Evolutionary conservation across 441 rosid species (phyloP).

Genomic region (Kokia cookei): DNA sequence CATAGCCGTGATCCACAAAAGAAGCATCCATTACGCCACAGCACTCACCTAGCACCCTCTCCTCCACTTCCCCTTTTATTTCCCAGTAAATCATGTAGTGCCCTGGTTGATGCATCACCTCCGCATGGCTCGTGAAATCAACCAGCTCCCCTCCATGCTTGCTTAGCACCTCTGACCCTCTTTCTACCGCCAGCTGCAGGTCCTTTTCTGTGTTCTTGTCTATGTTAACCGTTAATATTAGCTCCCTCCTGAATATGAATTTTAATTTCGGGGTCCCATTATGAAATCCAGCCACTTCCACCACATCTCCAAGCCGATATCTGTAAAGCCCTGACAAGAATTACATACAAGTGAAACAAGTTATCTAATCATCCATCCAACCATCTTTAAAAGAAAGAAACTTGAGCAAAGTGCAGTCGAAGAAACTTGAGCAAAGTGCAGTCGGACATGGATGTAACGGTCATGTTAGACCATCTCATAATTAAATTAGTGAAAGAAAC

Average conservation of each 20-base stretch:
- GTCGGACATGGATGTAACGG: too few relatives aligned
- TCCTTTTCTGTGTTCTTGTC: constrained; percentile 93
- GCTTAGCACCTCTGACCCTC: constrained; percentile 45
- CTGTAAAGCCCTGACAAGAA: constrained; percentile 56
- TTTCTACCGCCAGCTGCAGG: constrained; percentile 70
- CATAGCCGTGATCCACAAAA: constrained; percentile 75
- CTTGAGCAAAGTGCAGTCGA: too few relatives aligned
- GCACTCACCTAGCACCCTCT: constrained; percentile 52
- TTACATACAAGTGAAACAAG: neutral
- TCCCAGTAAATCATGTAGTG: constrained; percentile 94
- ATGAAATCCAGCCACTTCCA: constrained; percentile 75
- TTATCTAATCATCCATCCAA: too few relatives aligned
- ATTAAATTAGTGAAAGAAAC: too few relatives aligned
- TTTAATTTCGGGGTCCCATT: constrained; percentile 73
- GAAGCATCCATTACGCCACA: constrained; percentile 70
- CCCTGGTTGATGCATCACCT: constrained; percentile 47
- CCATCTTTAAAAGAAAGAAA: too few relatives aligned
- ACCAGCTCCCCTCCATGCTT: constrained; percentile 50
- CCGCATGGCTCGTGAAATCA: constrained; percentile 85
- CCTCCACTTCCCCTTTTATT: constrained; percentile 67
- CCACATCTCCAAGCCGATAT: constrained; percentile 75
- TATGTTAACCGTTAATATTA: constrained; percentile 66
- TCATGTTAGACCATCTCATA: too few relatives aligned
- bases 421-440: too few relatives aligned
- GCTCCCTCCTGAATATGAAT: constrained; percentile 80